Evolutionary conservation across 2,329 filamentous ascomycete species (phyloP).

Genomic region (Paecilomyces dactylethromorphus): DNA sequence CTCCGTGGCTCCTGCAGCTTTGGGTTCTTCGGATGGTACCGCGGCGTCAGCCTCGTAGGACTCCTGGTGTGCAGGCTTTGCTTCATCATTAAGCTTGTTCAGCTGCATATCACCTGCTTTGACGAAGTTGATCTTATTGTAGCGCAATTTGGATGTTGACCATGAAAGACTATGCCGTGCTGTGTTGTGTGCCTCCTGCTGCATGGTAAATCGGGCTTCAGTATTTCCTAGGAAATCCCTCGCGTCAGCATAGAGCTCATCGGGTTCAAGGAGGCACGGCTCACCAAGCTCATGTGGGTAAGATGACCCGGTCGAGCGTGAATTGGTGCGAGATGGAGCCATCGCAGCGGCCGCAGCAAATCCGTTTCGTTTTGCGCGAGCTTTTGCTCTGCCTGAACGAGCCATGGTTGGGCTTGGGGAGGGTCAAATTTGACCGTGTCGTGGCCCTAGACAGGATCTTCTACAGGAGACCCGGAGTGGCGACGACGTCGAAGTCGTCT

Average conservation of each 20-base stretch:
- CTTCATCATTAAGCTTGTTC: conserved; percentile 16
- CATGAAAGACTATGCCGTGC: conserved; percentile 45
- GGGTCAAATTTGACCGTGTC: neutral
- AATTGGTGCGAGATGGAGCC: neutral
- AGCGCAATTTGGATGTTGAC: conserved; percentile 45
- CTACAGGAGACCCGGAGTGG: neutral
- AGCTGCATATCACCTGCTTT: conserved; percentile 48
- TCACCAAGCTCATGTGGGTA: conserved; percentile 6
- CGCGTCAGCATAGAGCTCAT: neutral
- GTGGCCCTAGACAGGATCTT: neutral
- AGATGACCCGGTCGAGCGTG: conserved; percentile 6
- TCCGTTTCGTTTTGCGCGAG: conserved; percentile 9
- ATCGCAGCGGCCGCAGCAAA: neutral
- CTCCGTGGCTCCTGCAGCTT: conserved; percentile 1
- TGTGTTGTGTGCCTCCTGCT: conserved; percentile 54
- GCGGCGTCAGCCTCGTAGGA: neutral
- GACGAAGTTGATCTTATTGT: conserved; percentile 54
- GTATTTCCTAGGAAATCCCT: conserved; percentile 4
- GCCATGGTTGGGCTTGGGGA: conserved; percentile 10
- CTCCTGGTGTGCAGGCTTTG: neutral
- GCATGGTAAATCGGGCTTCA: conserved; percentile 38
- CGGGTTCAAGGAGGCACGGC: neutral
- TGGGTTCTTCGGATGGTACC: neutral
- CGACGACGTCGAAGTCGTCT: neutral
- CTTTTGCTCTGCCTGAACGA: conserved; percentile 19